phyloP scores from a whole-genome alignment of 192 early-diverging fungal genomes.

The Entomortierella chlamydospora region DNA sequence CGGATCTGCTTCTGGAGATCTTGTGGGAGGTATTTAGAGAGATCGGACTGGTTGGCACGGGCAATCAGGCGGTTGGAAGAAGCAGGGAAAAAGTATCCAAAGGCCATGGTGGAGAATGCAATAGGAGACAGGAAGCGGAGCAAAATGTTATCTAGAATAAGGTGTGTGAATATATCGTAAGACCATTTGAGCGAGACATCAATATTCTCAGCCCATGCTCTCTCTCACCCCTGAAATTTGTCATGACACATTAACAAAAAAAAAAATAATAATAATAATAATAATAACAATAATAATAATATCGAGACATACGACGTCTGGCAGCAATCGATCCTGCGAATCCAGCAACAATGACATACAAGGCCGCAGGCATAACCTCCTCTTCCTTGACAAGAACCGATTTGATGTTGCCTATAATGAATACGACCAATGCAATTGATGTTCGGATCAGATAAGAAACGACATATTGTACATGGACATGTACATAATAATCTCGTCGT shows the following conservation, averaged over 20 bases:
- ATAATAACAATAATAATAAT: no score
- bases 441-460: no score
- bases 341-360: constrained; percentile 53
- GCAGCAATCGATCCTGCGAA: constrained; percentile 51
- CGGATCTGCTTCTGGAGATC: constrained; percentile 52
- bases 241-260: not conserved
- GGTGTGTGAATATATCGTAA: no score
- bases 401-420: constrained; percentile 38
- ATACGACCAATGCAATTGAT: no score
- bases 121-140: constrained; percentile 45
- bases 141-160: constrained; percentile 36
- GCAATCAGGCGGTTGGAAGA: constrained; percentile 50
- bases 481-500: not conserved
- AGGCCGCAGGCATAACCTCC: constrained; percentile 52
- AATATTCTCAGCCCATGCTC: not conserved
- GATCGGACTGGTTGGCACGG: constrained; percentile 41
- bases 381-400: constrained; percentile 54
- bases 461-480: not conserved
- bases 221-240: no score
- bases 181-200: no score
- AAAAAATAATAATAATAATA: not conserved
- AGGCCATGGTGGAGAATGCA: constrained; percentile 50
- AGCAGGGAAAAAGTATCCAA: constrained; percentile 53
- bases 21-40: constrained; percentile 41
- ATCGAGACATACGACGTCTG: constrained; percentile 30